Evolutionary conservation across 2,329 filamentous ascomycete species (phyloP), one percentile per base, ranked within the genome.

Genomic region (Colletotrichum aenigma): DNA sequence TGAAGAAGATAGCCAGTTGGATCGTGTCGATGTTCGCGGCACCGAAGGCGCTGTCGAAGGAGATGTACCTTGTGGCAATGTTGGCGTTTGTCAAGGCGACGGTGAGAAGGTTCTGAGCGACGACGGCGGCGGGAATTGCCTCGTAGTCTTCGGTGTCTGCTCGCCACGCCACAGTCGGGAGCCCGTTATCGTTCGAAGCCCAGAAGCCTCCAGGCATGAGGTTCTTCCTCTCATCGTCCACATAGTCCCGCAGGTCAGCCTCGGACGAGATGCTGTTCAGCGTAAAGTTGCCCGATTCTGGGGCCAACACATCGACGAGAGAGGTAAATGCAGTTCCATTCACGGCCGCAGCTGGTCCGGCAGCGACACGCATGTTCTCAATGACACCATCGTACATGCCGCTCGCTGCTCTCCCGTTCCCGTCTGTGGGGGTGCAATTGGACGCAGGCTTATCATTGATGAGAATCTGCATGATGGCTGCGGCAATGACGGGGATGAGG

Each of bases 1-100:
- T 92, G 82, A 97, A 94, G 84, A 98, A 98, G 10, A 95, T 88
- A 43, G 96, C 91, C n/a, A 98, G 88, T 81, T 97, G 95, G 24
- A 98, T 85, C 1, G 93, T 93, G 65, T 96, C 88, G 12, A 92
- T 91, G 18, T 88, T 88, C 0, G 94, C 91, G 28, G 90, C 87
- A 8, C 69, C 74, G 84, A 93, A 96, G 0, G 95, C 94, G 1
- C 92, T 89, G 77, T 95, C 95, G 79, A 98, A 98, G 13, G 91
- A 86, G 66, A 94, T 90, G 83, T 93, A 98, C 66, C 91, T 90
- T 1, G 93, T 94, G 3, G 89, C 88, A 75, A 98, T 96, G 6
- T 91, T 90, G 10, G 91, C 89, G 72, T 94, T 93, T n/a, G 91
- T 89, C 30, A 96, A 82, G 26, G 95, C 79, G 13, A 90, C 89